A percentile compares a stretch with the other conserved stretches of the same genome.
Conservation (phyloP, 164 flowering plant species). For the Euptelea pleiosperma region DNA sequence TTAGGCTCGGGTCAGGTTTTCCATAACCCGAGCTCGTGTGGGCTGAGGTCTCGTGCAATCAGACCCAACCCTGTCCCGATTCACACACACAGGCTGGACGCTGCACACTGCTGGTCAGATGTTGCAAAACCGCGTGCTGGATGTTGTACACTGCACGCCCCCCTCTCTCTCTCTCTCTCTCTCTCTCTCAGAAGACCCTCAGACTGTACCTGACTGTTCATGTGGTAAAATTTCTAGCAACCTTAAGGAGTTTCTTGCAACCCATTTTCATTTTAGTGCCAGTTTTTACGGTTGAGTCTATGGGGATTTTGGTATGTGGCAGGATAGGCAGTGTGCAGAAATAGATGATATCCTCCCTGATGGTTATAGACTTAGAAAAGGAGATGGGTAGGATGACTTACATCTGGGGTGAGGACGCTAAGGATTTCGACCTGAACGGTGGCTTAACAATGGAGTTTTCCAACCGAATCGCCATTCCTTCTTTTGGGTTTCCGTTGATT, state of each 20-base stretch:
- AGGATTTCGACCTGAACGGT: slow-evolving; percentile 61
- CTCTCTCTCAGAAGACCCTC: slow-evolving; percentile 71
- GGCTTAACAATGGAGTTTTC: slow-evolving; percentile 61
- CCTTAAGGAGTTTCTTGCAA: too few relatives aligned
- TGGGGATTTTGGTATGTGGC: slow-evolving; percentile 1
- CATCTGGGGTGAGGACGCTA: slow-evolving; percentile 80
- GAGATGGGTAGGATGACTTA: slow-evolving; percentile 75
- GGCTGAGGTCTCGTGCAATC: too few relatives aligned
- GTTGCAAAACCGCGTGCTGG: too few relatives aligned
- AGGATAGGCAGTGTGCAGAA: slow-evolving; percentile 59
- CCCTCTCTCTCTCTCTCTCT: too few relatives aligned
- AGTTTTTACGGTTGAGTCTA: background rate
- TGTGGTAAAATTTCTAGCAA: slow-evolving; percentile 34
- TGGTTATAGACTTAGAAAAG: slow-evolving; percentile 57
- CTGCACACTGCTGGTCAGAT: too few relatives aligned
- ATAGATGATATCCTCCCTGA: slow-evolving; percentile 72
- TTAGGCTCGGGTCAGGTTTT: too few relatives aligned
- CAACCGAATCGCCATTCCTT: slow-evolving; percentile 63
- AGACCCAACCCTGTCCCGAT: too few relatives aligned
- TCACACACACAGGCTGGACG: too few relatives aligned
- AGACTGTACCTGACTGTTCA: slow-evolving; percentile 83
- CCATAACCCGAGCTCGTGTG: too few relatives aligned
- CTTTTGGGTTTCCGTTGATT: too few relatives aligned
- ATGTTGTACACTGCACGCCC: too few relatives aligned
- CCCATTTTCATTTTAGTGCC: background rate